A percentile compares a stretch with the other conserved stretches of the same genome.
Evolutionary conservation across 192 early-diverging fungal genomes (phyloP).

Genomic region (Gigaspora rosea): DNA sequence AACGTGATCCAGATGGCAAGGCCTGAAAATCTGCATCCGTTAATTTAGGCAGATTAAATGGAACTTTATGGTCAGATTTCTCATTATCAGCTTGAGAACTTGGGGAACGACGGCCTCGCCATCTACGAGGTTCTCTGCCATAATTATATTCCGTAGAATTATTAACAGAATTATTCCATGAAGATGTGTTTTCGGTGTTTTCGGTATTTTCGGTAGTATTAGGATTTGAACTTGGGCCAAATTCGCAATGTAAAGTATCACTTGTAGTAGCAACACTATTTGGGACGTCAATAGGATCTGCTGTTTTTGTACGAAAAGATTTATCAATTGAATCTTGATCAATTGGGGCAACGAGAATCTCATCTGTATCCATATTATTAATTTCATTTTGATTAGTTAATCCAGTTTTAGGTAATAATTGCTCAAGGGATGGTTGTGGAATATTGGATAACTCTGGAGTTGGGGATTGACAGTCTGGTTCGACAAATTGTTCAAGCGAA

Average conservation of each 20-base stretch:
- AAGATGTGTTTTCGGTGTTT: not conserved
- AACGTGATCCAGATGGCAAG: constrained; percentile 32
- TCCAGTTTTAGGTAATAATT: not conserved
- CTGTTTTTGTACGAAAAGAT: not conserved
- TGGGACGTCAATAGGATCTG: not conserved
- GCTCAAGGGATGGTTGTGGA: not conserved
- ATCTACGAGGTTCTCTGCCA: constrained; percentile 25
- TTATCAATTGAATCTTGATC: not conserved
- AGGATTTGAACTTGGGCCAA: not conserved
- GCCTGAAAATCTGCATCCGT: constrained; percentile 35
- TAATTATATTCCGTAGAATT: not conserved
- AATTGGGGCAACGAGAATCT: not conserved
- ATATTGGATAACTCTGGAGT: not conserved
- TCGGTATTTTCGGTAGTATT: not conserved
- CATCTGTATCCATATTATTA: constrained; percentile 21
- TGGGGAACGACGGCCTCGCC: constrained; percentile 21
- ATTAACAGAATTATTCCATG: not conserved
- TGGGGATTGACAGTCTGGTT: not conserved
- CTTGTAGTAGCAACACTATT: not conserved
- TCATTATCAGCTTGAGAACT: constrained; percentile 28
- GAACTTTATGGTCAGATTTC: constrained; percentile 22
- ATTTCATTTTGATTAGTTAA: not conserved
- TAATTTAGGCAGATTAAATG: constrained; percentile 22
- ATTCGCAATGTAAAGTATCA: not conserved
- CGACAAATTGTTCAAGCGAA: not conserved